Evolutionary conservation across 495 filamentous ascomycete genomes (phyloP).

Genomic region (Penicillium egyptiacum): DNA sequence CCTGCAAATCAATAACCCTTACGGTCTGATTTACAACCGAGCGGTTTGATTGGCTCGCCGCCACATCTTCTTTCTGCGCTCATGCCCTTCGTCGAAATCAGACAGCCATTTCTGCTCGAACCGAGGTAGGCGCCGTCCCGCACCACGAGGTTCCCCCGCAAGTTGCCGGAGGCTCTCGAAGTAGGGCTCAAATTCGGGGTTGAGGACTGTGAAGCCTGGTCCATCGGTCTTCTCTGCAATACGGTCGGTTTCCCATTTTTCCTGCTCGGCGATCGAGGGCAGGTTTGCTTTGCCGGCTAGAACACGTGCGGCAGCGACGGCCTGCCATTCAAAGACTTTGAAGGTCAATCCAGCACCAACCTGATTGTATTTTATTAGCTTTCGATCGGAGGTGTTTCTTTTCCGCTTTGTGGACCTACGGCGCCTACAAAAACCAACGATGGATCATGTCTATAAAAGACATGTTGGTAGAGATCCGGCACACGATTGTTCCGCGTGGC

Average conservation of each 20-base stretch:
- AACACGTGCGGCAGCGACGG: conserved; percentile 55
- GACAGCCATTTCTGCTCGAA: conserved; percentile 51
- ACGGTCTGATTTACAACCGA: conserved; percentile 14
- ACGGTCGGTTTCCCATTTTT: conserved; percentile 53
- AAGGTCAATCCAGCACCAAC: conserved; percentile 58
- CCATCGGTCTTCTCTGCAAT: conserved; percentile 52
- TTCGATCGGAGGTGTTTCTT: conserved; percentile 18
- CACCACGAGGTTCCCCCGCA: conserved; percentile 44
- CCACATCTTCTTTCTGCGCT: conserved; percentile 54
- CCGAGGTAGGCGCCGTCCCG: conserved; percentile 44
- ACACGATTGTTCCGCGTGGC: conserved; percentile 53
- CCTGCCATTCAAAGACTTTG: conserved; percentile 62
- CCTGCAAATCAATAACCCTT: not conserved
- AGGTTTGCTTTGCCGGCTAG: conserved; percentile 52
- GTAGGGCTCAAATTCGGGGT: conserved; percentile 56
- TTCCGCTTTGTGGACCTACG: conserved; percentile 36
- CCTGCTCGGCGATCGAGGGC: conserved; percentile 42
- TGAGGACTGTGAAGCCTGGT: conserved; percentile 47
- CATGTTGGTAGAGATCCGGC: conserved; percentile 56
- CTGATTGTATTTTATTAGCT: conserved; percentile 39
- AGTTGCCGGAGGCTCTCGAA: conserved; percentile 50
- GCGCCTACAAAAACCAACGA: conserved; percentile 41
- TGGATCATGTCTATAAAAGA: conserved; percentile 49
- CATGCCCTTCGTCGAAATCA: conserved; percentile 50
- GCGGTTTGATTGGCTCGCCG: conserved; percentile 35